Evolutionary conservation across 768 basidiomycete genomes (phyloP), one percentile per base, ranked within the genome.

Genomic region (Gymnopilus junonius): DNA sequence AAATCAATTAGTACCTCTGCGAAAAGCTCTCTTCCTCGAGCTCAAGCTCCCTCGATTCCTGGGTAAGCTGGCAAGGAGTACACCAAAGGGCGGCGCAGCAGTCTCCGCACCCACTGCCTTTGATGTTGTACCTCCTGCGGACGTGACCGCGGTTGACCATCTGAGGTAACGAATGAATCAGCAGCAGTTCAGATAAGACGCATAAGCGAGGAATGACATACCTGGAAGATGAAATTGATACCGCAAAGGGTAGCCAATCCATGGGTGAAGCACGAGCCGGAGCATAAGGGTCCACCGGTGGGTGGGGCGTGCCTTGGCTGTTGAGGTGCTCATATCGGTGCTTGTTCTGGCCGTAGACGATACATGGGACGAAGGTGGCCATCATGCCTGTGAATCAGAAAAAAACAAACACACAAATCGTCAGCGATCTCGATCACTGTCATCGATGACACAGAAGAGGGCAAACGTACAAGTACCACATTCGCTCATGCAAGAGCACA

Each of bases 11-110:
- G 27, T 65, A 63, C 45, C 64, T 65, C 31, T 55, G 51, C 55
- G 67, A 65, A 43, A 72, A 70, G 59, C 76, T 80, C 62, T 73
- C 71, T 71, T 84, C 83, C 67, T 85, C 84, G 58, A 81, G 70
- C 67, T 79, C 77, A 11, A 86, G 63, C 63, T 86, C 84, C 31
- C 77, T 75, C 31, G 73, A 73, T 62, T 82, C 84, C 68, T 86
- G 85, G 0, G 76, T 76, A 46, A 86, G 79, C 11, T 76, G 77
- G 68, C 85, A 87, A 17, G 84, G 77, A 0, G 67, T 65, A 67
- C 84, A 86, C 66, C 74, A 85, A 23, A 71, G 76, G 0, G 79
- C 70, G 4, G 76, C 59, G 40, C 69, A 69, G 64, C 80, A 85
- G 62, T 85, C 85, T 2, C 74, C 74, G 57, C 73, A 72, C 11